Base-by-base conservation (phyloP, 2,329 filamentous ascomycete genomes). In the Sphaerulina vaccinii region DNA sequence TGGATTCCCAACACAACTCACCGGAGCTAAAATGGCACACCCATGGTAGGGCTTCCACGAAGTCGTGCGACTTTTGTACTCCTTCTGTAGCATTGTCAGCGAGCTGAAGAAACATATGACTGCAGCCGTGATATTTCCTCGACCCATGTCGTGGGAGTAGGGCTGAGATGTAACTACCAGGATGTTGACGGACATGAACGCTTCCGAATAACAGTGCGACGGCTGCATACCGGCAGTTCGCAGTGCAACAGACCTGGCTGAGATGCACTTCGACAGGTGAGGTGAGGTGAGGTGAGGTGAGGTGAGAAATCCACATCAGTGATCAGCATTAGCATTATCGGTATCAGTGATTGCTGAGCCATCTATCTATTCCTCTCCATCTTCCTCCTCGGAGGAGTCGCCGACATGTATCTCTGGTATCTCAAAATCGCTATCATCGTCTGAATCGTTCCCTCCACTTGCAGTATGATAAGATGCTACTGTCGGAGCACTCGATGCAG, bases 371-470 rank as follows among this genome's bases (percentile, higher is more conserved):
- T 47, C 33, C 23, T 49, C 45, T 1, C 41, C 45, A n/a, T 49
- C 45, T 5, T 49, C 45, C 18, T 46, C 33, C 16, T 49, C 45
- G 3, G 40, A 36, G 13, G 45, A 39, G n/a, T 49, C 45, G 8
- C 36, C 45, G 2, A 27, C 32, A 36, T 49, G 45, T 16, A 49
- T 49, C n/a, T 40, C 56, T 6, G 69, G 69, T 49, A 71, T 65
- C 36, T 69, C 68, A 48, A 70, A 67, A 29, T 70, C 68, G 44
- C 68, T 67, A 7, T 62, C 67, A 54, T 69, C 66, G 36, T 51
- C 45, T 18, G 45, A 49, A 16, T 40, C 36, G 16, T n/a, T n/a
- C n/a, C 47, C 24, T 32, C 54, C 47, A 9, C 55, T 50, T 37
- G 40, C 43, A 8, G 49, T 47, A 39, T 55, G 54, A 11, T 57